Percentiles rank a stretch among this genome's conserved stretches.
Evolutionary conservation across 495 filamentous ascomycete genomes (phyloP).

Genomic region (Penicillium canariense): DNA sequence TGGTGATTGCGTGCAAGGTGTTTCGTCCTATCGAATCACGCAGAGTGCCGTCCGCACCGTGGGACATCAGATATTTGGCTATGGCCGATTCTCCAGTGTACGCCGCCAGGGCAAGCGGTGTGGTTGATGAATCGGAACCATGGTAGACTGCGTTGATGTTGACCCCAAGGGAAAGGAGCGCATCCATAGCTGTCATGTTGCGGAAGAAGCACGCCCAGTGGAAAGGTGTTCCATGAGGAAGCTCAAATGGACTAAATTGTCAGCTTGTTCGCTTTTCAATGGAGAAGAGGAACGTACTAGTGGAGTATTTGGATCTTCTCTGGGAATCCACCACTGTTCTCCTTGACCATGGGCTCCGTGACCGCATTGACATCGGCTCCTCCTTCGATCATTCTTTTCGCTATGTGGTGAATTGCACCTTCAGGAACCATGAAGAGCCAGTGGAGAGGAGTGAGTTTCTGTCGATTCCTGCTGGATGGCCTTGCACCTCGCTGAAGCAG

Average conservation of each 20-base stretch:
- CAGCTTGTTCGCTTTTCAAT: neutral
- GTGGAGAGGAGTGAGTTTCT: conserved; percentile 22
- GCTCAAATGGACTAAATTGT: conserved; percentile 25
- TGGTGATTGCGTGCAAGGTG: conserved; percentile 18
- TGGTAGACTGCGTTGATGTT: conserved; percentile 10
- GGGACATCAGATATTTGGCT: conserved; percentile 10
- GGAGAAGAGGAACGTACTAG: conserved; percentile 7
- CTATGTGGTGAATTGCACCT: neutral
- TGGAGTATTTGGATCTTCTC: conserved; percentile 22
- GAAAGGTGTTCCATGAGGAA: conserved; percentile 28
- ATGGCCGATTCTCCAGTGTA: conserved; percentile 18
- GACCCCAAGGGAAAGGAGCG: conserved; percentile 20
- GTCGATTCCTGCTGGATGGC: conserved; percentile 12
- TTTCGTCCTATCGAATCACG: conserved; percentile 18
- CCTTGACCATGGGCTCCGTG: conserved; percentile 15
- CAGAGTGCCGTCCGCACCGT: conserved; percentile 16
- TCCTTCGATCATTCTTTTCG: conserved; percentile 9
- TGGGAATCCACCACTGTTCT: conserved; percentile 15
- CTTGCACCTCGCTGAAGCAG: conserved; percentile 21
- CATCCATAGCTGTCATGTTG: conserved; percentile 13
- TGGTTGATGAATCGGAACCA: conserved; percentile 11
- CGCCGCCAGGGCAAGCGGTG: conserved; percentile 17
- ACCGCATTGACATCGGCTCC: conserved; percentile 16
- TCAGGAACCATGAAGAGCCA: conserved; percentile 11
- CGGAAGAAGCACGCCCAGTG: conserved; percentile 31